These are phyloP conservation scores for Porcisia hertigi DNA, from an alignment of 208 protist genomes.

Conservation along the genomic window DNA sequence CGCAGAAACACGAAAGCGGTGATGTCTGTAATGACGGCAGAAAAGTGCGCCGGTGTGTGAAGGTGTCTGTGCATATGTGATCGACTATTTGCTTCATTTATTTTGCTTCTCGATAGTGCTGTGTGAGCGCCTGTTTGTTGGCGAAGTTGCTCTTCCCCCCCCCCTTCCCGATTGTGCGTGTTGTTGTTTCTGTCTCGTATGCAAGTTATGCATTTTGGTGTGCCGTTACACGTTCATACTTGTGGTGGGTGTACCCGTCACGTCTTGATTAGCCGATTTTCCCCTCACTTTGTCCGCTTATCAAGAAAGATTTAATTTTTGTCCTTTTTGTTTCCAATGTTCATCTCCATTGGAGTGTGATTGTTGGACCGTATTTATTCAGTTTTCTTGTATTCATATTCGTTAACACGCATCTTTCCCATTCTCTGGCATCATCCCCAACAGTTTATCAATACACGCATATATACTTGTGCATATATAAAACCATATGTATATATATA, in stretches of 20 bases:
- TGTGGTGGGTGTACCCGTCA: background rate
- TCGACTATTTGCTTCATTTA: background rate
- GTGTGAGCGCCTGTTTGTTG: background rate
- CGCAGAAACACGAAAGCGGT: background rate
- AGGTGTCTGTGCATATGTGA: background rate
- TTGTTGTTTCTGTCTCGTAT: background rate
- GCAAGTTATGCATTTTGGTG: background rate
- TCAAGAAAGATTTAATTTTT: no score
- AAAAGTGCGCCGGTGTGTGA: background rate
- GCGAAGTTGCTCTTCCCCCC: background rate
- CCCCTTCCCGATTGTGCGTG: no score
- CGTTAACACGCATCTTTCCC: background rate
- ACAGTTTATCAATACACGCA: background rate
- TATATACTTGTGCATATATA: background rate
- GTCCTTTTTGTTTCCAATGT: no score
- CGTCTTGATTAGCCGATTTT: no score
- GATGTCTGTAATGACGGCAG: background rate
- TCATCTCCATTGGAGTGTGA: no score
- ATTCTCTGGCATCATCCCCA: background rate
- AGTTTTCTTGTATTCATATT: conserved; percentile 1
- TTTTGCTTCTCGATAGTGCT: background rate
- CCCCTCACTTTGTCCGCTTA: no score
- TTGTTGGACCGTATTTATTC: background rate
- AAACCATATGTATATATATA: background rate
- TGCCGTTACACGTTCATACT: conserved; percentile 1